These are phyloP conservation scores for Globisporangium uncinulatum DNA, from an alignment of 352 stramenopile genomes.

Conservation along the genomic window DNA sequence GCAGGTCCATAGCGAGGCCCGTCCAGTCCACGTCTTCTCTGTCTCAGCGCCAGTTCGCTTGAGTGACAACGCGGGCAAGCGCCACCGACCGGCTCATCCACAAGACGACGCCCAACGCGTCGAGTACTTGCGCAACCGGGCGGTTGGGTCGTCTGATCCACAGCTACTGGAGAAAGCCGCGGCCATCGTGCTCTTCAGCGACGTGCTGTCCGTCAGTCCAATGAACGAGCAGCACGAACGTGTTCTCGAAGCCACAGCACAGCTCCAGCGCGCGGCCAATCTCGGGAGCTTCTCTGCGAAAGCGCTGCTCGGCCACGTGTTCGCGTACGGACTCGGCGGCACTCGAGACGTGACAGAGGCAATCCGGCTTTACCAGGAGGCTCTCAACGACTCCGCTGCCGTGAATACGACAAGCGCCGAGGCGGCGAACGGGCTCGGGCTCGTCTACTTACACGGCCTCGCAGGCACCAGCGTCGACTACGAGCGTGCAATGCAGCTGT, in stretches of 20 bases:
- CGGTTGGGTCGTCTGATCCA: slow-evolving; percentile 18
- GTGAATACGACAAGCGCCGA: slow-evolving; percentile 18
- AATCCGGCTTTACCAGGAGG: slow-evolving; percentile 39
- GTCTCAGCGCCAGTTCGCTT: slow-evolving; percentile 25
- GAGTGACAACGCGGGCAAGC: slow-evolving; percentile 25
- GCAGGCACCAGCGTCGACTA: slow-evolving; percentile 23
- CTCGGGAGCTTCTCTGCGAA: slow-evolving; percentile 35
- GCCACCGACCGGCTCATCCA: slow-evolving; percentile 12
- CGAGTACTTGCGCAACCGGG: slow-evolving; percentile 45
- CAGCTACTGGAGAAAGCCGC: slow-evolving; percentile 37
- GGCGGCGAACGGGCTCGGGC: slow-evolving; percentile 62
- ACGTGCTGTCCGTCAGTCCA: slow-evolving; percentile 9
- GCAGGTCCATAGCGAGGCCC: slow-evolving; percentile 13
- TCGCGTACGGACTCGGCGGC: slow-evolving; percentile 47
- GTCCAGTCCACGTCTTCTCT: slow-evolving; percentile 34
- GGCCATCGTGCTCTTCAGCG: slow-evolving; percentile 54
- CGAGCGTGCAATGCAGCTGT: slow-evolving; percentile 43
- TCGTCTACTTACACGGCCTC: slow-evolving; percentile 48
- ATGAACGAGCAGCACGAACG: slow-evolving; percentile 20
- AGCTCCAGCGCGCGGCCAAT: slow-evolving; percentile 34
- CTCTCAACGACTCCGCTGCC: slow-evolving; percentile 24
- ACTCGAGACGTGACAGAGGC: slow-evolving; percentile 25
- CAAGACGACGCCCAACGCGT: slow-evolving; percentile 32
- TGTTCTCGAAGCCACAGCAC: slow-evolving; percentile 24
- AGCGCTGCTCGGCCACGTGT: slow-evolving; percentile 57